These are phyloP conservation scores for Lactuca sativa DNA, from an alignment of 129 eudicot genomes.

Conservation along the genomic window DNA sequence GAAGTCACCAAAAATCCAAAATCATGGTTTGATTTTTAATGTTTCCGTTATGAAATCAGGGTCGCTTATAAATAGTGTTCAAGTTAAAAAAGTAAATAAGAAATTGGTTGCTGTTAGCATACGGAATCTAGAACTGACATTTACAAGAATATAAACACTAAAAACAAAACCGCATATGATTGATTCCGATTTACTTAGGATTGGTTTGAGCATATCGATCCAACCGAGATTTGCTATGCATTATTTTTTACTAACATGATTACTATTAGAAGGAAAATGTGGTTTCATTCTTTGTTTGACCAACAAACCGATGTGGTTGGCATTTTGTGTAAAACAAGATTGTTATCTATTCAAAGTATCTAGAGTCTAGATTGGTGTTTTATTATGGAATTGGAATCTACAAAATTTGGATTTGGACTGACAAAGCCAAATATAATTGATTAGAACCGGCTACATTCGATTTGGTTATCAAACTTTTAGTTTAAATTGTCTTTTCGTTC, in stretches of 20 bases:
- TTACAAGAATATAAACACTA: background rate
- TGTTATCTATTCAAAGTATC: background rate
- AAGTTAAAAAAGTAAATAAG: too few species aligned
- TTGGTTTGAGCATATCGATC: background rate
- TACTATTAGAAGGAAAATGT: background rate
- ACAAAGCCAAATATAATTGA: background rate
- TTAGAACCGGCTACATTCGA: background rate
- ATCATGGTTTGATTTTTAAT: background rate
- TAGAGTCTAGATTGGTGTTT: too few species aligned
- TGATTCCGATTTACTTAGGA: background rate
- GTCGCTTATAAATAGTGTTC: background rate
- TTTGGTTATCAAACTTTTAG: too few species aligned
- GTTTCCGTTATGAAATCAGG: too few species aligned
- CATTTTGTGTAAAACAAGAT: background rate
- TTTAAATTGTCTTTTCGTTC: too few species aligned
- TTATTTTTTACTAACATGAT: too few species aligned
- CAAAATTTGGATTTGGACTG: background rate
- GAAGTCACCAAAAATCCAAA: background rate
- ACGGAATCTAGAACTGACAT: background rate
- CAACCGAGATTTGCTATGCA: background rate
- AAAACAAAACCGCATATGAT: background rate
- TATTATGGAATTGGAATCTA: background rate
- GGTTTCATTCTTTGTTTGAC: background rate
- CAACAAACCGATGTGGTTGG: background rate
- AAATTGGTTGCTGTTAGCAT: background rate